Evolutionary conservation across 2,329 filamentous ascomycete genomes (phyloP).

Genomic region (Aureobasidium subglaciale): DNA sequence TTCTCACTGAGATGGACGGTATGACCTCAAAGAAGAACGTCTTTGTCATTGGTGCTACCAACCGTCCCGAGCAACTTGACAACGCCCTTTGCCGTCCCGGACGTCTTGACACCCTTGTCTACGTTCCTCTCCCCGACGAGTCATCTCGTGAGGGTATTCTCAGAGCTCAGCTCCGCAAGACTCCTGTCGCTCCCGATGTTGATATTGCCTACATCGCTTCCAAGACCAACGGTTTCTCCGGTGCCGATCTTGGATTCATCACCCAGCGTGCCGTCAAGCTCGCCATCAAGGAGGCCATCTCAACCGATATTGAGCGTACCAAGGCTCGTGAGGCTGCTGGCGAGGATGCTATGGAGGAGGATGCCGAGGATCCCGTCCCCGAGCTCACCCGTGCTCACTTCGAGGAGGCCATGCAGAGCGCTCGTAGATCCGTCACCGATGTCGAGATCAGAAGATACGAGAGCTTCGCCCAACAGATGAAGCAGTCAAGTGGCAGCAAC

Average conservation of each 20-base stretch:
- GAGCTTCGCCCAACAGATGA: conserved; percentile 98
- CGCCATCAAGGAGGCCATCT: conserved; percentile 96
- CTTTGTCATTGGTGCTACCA: conserved; percentile 98
- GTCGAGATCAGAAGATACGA: conserved; percentile 98
- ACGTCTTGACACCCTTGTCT: conserved; percentile 97
- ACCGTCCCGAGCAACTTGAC: conserved; percentile 96
- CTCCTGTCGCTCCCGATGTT: conserved; percentile 79
- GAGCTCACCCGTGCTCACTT: conserved; percentile 95
- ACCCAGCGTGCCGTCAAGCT: conserved; percentile 98
- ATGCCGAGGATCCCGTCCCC: conserved; percentile 84
- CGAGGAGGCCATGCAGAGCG: conserved; percentile 95
- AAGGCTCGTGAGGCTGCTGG: conserved; percentile 84
- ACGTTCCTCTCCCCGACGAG: conserved; percentile 94
- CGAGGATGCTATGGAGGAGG: conserved; percentile 76
- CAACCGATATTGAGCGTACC: conserved; percentile 75
- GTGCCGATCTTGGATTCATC: conserved; percentile 98
- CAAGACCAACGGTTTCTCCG: conserved; percentile 98
- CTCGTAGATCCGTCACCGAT: conserved; percentile 87
- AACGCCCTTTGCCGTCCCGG: conserved; percentile 96
- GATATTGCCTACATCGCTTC: conserved; percentile 86
- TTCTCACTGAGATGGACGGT: conserved; percentile 98
- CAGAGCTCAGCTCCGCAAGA: conserved; percentile 96
- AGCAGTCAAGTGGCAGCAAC: conserved; percentile 81
- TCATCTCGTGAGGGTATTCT: conserved; percentile 82
- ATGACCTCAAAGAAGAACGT: conserved; percentile 99